phyloP scores from a whole-genome alignment of 495 filamentous ascomycete species.

The Achaetomiella virescens region DNA sequence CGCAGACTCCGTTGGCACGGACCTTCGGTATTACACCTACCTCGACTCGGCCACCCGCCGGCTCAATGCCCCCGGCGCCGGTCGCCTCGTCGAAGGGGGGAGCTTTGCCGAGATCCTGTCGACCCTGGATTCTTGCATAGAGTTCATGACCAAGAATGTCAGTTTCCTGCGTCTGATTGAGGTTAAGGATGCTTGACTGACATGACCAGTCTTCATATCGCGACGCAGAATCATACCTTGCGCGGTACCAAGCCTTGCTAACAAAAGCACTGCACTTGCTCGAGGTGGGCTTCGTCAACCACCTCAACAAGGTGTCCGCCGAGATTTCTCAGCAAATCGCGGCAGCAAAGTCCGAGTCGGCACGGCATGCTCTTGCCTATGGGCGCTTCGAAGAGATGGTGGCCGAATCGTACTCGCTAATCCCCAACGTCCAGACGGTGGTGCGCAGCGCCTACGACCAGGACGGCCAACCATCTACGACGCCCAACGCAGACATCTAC shows the following conservation, averaged over 20 bases:
- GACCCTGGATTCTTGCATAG: slow-evolving; percentile 81
- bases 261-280: slow-evolving; percentile 50
- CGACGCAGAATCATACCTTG: slow-evolving; percentile 81
- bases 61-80: slow-evolving; percentile 86
- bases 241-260: slow-evolving; percentile 79
- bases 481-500: slow-evolving; percentile 48
- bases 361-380: slow-evolving; percentile 46
- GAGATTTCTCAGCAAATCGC: slow-evolving; percentile 42
- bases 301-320: slow-evolving; percentile 39
- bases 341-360: slow-evolving; percentile 43
- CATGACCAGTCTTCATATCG: slow-evolving; percentile 62
- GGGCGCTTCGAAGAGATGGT: slow-evolving; percentile 45
- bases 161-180: slow-evolving; percentile 23
- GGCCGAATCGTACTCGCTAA: slow-evolving; percentile 39
- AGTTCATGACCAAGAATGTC: slow-evolving; percentile 80
- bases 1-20: slow-evolving; percentile 73
- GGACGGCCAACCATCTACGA: slow-evolving; percentile 51
- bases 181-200: slow-evolving; percentile 12
- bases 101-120: slow-evolving; percentile 80
- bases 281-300: slow-evolving; percentile 43
- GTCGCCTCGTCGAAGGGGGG: slow-evolving; percentile 70
- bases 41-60: slow-evolving; percentile 83
- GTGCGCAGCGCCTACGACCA: slow-evolving; percentile 56
- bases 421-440: slow-evolving; percentile 41
- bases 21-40: slow-evolving; percentile 85